A percentile compares a stretch with the other conserved stretches of the same genome.
phyloP scores from a whole-genome alignment of 2,329 filamentous ascomycete species.

The Exophiala alcalophila region DNA sequence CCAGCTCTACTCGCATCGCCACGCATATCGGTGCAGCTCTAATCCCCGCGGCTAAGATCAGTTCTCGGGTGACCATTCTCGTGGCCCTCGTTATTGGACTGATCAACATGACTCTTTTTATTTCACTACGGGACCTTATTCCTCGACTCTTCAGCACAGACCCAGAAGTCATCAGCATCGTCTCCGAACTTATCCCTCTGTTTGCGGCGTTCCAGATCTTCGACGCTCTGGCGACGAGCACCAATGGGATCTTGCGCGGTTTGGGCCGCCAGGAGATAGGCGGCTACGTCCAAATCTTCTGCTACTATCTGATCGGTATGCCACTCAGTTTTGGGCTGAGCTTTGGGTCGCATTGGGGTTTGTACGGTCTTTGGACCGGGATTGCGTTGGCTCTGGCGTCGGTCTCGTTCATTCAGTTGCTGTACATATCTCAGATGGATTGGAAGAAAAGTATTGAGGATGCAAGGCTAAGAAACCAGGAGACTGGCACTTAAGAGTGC shows the following conservation, averaged over 20 bases:
- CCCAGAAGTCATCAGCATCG: constrained; percentile 58
- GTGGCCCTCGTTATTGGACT: constrained; percentile 62
- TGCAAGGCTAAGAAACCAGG: constrained; percentile 35
- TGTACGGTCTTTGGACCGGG: constrained; percentile 71
- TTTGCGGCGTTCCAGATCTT: constrained; percentile 77
- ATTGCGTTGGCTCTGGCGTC: constrained; percentile 64
- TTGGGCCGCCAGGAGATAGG: constrained; percentile 76
- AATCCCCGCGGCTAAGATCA: constrained; percentile 67
- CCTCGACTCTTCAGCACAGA: constrained; percentile 68
- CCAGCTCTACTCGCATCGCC: constrained; percentile 73
- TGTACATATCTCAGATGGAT: constrained; percentile 49
- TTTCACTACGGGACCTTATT: constrained; percentile 61
- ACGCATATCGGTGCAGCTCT: constrained; percentile 78
- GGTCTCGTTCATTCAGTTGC: constrained; percentile 73
- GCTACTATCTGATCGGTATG: constrained; percentile 74
- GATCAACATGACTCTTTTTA: constrained; percentile 66
- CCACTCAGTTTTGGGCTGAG: constrained; percentile 68
- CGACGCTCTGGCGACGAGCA: constrained; percentile 67
- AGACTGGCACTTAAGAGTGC: too few relatives aligned
- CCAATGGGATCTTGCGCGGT: constrained; percentile 72
- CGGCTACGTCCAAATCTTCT: constrained; percentile 71
- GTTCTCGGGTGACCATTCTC: constrained; percentile 64
- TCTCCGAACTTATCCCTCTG: constrained; percentile 64
- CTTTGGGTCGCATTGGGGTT: constrained; percentile 64
- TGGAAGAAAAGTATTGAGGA: constrained; percentile 53